Percentiles rank a stretch among this genome's conserved stretches.
phyloP scores from a whole-genome alignment of 441 rosid species.

The Pelargonium cotyledonis region DNA sequence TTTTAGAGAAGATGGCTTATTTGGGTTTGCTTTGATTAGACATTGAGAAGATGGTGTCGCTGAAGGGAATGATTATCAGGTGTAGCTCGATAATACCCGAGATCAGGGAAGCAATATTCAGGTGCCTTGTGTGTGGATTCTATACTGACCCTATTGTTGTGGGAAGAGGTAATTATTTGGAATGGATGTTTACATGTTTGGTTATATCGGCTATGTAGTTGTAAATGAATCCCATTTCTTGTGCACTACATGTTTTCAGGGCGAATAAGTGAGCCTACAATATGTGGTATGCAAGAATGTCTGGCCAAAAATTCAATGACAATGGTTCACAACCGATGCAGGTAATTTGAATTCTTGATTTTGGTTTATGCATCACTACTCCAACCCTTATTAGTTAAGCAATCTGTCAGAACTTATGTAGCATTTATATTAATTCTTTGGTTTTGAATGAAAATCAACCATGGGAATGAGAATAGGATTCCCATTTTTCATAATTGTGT shows the following conservation, averaged over 20 bases:
- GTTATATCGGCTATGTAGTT: slow-evolving; percentile 7
- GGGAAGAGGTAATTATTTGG: slow-evolving; percentile 66
- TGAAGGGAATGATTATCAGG: slow-evolving; percentile 91
- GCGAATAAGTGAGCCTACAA: slow-evolving; percentile 68
- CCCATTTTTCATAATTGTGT: too few relatives aligned
- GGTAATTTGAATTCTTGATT: slow-evolving; percentile 32
- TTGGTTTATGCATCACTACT: slow-evolving; percentile 9
- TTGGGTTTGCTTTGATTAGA: slow-evolving; percentile 37
- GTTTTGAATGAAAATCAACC: too few relatives aligned
- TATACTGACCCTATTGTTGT: slow-evolving; percentile 78
- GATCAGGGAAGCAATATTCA: slow-evolving; percentile 90
- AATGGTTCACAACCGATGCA: slow-evolving; percentile 82
- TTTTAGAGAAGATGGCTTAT: slow-evolving; percentile 9
- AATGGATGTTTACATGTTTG: neutral
- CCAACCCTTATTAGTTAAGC: neutral
- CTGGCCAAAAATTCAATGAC: slow-evolving; percentile 85
- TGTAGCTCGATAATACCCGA: slow-evolving; percentile 94
- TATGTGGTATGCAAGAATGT: slow-evolving; percentile 74
- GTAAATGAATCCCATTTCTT: slow-evolving; percentile 6
- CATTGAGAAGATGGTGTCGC: slow-evolving; percentile 91
- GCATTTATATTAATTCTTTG: too few relatives aligned
- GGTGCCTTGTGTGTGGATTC: slow-evolving; percentile 84
- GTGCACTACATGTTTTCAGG: slow-evolving; percentile 37
- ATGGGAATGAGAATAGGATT: too few relatives aligned
- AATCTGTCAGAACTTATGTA: neutral